Base-by-base conservation (phyloP, 805 yeast species). In the Clavispora santaluciae region DNA sequence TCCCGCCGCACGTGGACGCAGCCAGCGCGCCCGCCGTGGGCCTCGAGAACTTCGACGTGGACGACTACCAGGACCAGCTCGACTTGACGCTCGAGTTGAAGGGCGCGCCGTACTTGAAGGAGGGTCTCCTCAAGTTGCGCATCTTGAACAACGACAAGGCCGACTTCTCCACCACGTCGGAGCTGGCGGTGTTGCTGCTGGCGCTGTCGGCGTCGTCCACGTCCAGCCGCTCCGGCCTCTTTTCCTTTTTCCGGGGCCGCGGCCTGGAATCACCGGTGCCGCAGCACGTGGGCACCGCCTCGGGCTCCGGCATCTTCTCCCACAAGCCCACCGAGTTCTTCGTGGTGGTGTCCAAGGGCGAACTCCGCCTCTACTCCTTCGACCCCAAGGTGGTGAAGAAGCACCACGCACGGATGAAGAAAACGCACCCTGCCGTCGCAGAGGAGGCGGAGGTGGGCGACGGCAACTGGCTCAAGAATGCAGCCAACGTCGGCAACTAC, bases 81-180 rank as follows among this genome's bases (percentile, higher is more conserved):
- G 88, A 83, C 57, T 69, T 76, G 48, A 76, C 75, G 28, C 64
- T 83, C 42, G 89, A 81, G 53, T 65, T 79, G 35, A 72, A 73
- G 39, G 91, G 91, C 1, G 79, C 90, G 1, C 91, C 93, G 1
- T 84, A 86, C 78, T 71, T 81, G 42, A 81, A 84, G 55, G 91
- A 84, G 61, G 91, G 93, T 1, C 53, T 84, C 26, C 65, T 81
- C 49, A 68, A 74, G 46, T 59, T 67, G 51, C 62, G 59, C 43
- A 59, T 66, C 21, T 48, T 58, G 40, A 60, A 66, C 45, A 61
- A 68, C 53, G 72, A 66, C 49, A 59, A 57, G 50, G 60, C 60
- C 18, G 73, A 68, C 49, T 42, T 39, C 15, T 10, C 40, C 15
- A 8, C 24, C 5, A 24, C 40, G 8, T 36, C 39, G 1, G 49